Evolutionary conservation across 805 yeast species (phyloP), one percentile per base, ranked within the genome.

Genomic region (Jamesozyma rosinii): DNA sequence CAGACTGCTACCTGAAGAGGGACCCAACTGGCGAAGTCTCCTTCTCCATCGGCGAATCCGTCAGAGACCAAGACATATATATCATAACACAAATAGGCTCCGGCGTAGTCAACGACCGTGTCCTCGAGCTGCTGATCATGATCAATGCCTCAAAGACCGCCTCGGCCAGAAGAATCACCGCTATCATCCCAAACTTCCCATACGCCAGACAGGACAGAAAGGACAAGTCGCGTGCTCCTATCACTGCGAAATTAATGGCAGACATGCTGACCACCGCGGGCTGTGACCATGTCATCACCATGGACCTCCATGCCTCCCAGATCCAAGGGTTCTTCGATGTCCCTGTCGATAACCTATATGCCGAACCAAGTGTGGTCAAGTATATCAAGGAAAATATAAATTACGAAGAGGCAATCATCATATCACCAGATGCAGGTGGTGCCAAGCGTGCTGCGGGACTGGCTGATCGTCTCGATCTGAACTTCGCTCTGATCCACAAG

Each of bases 401-500:
- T 51, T 72, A 67, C 49, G 64, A 75, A 35, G 74, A 82, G 38
- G 76, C 85, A n/a, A 83, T 83, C 42, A 77, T 84, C 43, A 77
- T 84, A 15, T 84, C 92, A 1, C 94, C 94, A 5, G 94, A 84
- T 66, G 94, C 92, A 6, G 94, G 94, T 61, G 94, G 94, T 49
- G 92, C 92, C 45, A 84, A 84, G 59, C 74, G 94, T 66, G 92
- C 85, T n/a, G 92, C 92, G 9, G 80, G 83, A 9, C 68, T 84
- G 50, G 92, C 92, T 41, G 92, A 83, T 61, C 73, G 81, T 47
- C 66, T 84, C 50, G 92, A 84, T 62, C 68, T 82, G 59, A 82
- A 82, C 58, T 84, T 84, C 65, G 92, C 92, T 19, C 74, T 84
- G 64, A 83, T 84, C 53, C 92, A 84, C 64, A 84, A 84, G 62